Percentiles rank a stretch among this genome's conserved stretches.
phyloP scores from a whole-genome alignment of 306 rosid genomes.

The Cercis canadensis region DNA sequence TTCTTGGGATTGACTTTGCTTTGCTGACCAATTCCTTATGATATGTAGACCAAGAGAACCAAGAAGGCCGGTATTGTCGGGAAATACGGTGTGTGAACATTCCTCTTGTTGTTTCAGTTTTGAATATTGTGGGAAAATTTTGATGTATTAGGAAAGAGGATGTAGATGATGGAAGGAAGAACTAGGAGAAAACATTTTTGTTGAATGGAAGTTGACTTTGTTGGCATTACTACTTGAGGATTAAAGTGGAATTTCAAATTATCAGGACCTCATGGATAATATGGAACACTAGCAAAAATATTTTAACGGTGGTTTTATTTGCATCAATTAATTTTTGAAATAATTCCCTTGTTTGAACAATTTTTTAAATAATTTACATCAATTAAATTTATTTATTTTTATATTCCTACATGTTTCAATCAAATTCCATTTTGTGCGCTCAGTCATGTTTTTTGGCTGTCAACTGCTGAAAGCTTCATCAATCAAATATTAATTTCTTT shows the following conservation, averaged over 20 bases:
- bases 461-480: neutral
- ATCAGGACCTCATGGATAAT: neutral
- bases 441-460: neutral
- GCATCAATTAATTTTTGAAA: neutral
- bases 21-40: neutral
- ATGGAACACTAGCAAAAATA: neutral
- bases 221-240: neutral
- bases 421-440: neutral
- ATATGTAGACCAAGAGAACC: slow-evolving; percentile 80
- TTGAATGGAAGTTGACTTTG: neutral
- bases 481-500: neutral
- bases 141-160: no score
- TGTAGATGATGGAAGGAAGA: no score
- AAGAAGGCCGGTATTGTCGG: slow-evolving; percentile 94
- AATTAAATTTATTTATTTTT: neutral
- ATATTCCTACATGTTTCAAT: neutral
- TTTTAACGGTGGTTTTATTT: neutral
- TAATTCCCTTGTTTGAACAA: neutral
- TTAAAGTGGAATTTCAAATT: neutral
- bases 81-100: slow-evolving; percentile 67
- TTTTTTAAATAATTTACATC: neutral
- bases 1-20: no score
- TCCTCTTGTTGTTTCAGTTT: neutral
- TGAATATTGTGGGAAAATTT: no score
- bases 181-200: no score